Conservation (phyloP, 306 rosid species). For the Vigna reflexopilosa region DNA sequence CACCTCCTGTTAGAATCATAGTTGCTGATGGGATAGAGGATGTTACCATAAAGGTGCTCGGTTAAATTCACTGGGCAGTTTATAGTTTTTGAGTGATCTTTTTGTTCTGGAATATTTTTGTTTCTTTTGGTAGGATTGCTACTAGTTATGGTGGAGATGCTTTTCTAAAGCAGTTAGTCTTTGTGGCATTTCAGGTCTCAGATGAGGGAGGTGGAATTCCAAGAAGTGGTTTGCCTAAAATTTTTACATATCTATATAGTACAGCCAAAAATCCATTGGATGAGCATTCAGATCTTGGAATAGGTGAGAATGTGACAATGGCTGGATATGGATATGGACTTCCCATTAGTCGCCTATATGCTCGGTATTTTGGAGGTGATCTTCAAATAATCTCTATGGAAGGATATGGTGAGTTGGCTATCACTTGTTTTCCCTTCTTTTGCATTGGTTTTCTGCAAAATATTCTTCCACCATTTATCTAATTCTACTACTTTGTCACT, state of each 20-base stretch:
- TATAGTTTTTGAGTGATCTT: not conserved
- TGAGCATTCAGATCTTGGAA: slow-evolving; percentile 68
- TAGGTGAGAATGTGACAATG: slow-evolving; percentile 72
- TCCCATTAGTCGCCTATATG: slow-evolving; percentile 86
- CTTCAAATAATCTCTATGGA: slow-evolving; percentile 95
- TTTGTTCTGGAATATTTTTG: not conserved
- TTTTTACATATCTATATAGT: slow-evolving; percentile 93
- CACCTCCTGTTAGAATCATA: slow-evolving; percentile 77
- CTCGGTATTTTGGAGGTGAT: slow-evolving; percentile 92
- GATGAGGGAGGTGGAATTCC: slow-evolving; percentile 93
- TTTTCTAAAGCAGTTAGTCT: slow-evolving; percentile 23
- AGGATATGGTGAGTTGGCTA: slow-evolving; percentile 75
- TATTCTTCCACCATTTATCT: not conserved
- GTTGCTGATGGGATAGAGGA: slow-evolving; percentile 98
- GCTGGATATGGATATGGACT: slow-evolving; percentile 97
- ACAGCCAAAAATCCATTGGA: slow-evolving; percentile 86
- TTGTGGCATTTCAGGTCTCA: slow-evolving; percentile 50
- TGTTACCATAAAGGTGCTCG: slow-evolving; percentile 69
- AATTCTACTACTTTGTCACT: not conserved
- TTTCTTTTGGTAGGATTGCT: not conserved
- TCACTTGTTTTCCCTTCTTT: not conserved
- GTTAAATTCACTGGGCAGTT: slow-evolving; percentile 16
- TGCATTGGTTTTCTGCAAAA: not conserved
- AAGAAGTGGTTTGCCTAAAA: slow-evolving; percentile 81
- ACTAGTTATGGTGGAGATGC: not conserved